phyloP scores from a whole-genome alignment of 2,329 filamentous ascomycete genomes.

The Pezizomycotina sp. region DNA sequence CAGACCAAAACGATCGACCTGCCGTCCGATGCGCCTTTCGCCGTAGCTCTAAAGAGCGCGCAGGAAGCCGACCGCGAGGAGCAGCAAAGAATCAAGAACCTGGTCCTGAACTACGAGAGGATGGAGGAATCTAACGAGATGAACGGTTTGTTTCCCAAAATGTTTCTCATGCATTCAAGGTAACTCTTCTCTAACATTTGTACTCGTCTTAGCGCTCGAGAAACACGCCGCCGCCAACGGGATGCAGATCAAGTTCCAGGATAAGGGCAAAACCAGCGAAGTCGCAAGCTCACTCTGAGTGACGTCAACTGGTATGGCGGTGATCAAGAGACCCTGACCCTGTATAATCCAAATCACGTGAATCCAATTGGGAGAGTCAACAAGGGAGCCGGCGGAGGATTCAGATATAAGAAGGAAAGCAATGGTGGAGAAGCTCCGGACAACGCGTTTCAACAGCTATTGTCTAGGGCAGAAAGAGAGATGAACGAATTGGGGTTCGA shows the following conservation, averaged over 20 bases:
- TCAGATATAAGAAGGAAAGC: not conserved
- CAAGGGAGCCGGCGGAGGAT: not conserved
- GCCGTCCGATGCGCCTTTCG: conserved; percentile 75
- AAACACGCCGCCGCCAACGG: conserved; percentile 33
- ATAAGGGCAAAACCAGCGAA: conserved; percentile 42
- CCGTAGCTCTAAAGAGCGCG: conserved; percentile 87
- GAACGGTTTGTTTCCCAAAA: conserved; percentile 49
- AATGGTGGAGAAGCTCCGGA: not conserved
- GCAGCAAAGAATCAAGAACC: conserved; percentile 93
- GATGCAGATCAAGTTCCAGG: conserved; percentile 26
- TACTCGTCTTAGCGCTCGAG: conserved; percentile 37
- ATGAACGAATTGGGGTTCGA: not conserved
- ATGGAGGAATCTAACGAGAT: conserved; percentile 62
- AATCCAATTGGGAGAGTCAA: no score
- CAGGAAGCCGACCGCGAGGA: conserved; percentile 91
- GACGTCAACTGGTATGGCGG: conserved; percentile 84
- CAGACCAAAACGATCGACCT: conserved; percentile 25
- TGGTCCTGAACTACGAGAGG: conserved; percentile 85
- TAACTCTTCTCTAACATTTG: conserved; percentile 37
- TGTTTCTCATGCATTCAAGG: conserved; percentile 29
- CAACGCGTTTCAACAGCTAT: not conserved
- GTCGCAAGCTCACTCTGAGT: conserved; percentile 80
- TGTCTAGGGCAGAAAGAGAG: not conserved
- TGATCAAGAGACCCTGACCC: not conserved
- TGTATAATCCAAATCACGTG: not conserved